phyloP scores from a whole-genome alignment of 2,329 filamentous ascomycete species.

The Elsinoe ampelina region DNA sequence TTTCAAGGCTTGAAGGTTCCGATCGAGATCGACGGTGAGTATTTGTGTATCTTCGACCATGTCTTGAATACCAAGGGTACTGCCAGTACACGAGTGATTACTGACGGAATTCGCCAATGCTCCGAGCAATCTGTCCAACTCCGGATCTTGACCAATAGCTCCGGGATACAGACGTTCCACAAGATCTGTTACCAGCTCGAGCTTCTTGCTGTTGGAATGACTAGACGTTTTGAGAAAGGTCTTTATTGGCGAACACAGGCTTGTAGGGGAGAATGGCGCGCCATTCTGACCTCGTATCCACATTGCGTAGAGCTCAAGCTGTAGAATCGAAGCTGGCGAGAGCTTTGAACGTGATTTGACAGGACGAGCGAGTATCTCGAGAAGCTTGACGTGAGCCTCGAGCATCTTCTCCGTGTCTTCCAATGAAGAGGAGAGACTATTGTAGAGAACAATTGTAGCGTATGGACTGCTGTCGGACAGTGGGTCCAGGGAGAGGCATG shows the following conservation, averaged over 20 bases:
- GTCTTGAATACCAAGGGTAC: neutral
- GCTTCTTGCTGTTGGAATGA: neutral
- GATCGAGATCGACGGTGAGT: too few relatives aligned
- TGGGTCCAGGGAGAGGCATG: neutral
- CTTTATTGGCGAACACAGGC: neutral
- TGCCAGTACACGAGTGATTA: too few relatives aligned
- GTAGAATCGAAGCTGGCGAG: neutral
- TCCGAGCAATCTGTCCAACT: neutral
- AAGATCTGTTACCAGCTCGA: neutral
- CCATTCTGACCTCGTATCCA: neutral
- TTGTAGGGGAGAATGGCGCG: neutral
- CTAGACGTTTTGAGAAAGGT: neutral
- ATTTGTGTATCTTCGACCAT: neutral
- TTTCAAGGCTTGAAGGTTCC: too few relatives aligned
- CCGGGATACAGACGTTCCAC: neutral
- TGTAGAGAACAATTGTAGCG: neutral
- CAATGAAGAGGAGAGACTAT: neutral
- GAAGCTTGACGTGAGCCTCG: neutral
- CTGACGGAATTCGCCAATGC: neutral
- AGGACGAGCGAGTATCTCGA: neutral
- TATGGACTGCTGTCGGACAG: neutral
- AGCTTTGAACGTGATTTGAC: neutral
- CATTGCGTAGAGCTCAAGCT: neutral
- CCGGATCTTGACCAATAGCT: neutral
- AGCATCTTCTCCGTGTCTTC: neutral